Evolutionary conservation across 306 rosid species (phyloP).

Genomic region (Rosa multiflora): DNA sequence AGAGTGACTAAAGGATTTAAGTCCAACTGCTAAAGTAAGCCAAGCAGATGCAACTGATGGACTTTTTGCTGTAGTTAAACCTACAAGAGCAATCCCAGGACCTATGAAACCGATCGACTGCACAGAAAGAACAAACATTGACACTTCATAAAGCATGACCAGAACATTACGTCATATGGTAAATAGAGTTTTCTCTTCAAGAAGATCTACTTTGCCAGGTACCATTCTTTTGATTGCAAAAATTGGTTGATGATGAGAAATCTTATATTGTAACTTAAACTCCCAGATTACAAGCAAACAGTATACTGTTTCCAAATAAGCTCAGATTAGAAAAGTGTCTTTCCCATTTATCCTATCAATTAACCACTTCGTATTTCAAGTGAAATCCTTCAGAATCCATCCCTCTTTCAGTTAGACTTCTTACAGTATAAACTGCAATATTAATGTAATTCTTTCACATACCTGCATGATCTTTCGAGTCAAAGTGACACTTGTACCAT

Average conservation of each 20-base stretch:
- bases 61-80: slow-evolving; percentile 61
- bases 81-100: slow-evolving; percentile 80
- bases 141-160: background rate
- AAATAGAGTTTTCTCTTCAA: background rate
- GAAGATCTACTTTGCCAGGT: slow-evolving; percentile 6
- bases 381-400: background rate
- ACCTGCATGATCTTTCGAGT: slow-evolving; percentile 96
- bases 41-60: slow-evolving; percentile 81
- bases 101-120: slow-evolving; percentile 92
- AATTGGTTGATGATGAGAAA: background rate
- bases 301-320: background rate
- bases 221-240: background rate
- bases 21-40: slow-evolving; percentile 90
- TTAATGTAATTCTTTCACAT: slow-evolving; percentile 4
- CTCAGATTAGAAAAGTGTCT: background rate
- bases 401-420: background rate
- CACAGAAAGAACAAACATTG: slow-evolving; percentile 29
- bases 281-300: slow-evolving; percentile 7
- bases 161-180: background rate
- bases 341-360: background rate
- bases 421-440: background rate
- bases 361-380: background rate
- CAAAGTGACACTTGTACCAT: slow-evolving; percentile 76
- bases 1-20: slow-evolving; percentile 92
- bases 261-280: slow-evolving; percentile 17